Percentiles rank a stretch among this genome's conserved stretches.
Evolutionary conservation across 2,329 filamentous ascomycete species (phyloP).

Genomic region (Trichoderma harzianum): DNA sequence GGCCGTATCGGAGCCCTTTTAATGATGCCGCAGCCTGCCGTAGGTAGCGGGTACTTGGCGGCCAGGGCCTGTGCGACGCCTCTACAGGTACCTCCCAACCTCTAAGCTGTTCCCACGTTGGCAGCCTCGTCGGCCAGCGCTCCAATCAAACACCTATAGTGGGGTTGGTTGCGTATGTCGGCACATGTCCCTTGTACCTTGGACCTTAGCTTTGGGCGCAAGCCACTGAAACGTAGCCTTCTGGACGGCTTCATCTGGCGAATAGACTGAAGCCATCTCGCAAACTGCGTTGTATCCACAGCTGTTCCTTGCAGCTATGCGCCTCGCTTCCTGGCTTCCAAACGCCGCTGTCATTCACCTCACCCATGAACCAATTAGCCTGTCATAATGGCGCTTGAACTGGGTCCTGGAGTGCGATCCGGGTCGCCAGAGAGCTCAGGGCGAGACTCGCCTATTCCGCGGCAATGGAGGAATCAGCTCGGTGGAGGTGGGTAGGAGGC

Average conservation of each 20-base stretch:
- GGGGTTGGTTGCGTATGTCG: constrained; percentile 3
- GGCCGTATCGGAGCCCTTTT: not conserved
- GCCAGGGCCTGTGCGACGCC: not conserved
- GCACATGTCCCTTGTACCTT: not conserved
- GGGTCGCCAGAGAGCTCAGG: constrained; percentile 81
- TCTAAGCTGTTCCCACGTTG: not conserved
- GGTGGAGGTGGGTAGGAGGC: constrained; percentile 62
- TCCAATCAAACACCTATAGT: constrained; percentile 14
- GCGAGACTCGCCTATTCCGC: constrained; percentile 69
- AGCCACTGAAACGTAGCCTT: constrained; percentile 20
- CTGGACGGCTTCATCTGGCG: constrained; percentile 9
- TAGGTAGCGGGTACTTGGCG: not conserved
- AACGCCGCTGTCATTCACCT: constrained; percentile 6
- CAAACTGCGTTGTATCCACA: not conserved
- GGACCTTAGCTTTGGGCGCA: not conserved
- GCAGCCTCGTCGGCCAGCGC: constrained; percentile 8
- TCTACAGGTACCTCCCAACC: not conserved
- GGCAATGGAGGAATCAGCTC: constrained; percentile 73
- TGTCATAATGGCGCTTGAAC: constrained; percentile 61
- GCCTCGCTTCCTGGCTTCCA: constrained; percentile 1
- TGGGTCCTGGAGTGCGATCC: constrained; percentile 53
- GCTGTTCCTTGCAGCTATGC: constrained; percentile 12
- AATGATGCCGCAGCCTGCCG: not conserved
- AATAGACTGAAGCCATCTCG: constrained; percentile 2
- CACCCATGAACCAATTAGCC: constrained; percentile 21